phyloP scores from a whole-genome alignment of 1,284 basidiomycete species.

The Puccinia horiana region DNA sequence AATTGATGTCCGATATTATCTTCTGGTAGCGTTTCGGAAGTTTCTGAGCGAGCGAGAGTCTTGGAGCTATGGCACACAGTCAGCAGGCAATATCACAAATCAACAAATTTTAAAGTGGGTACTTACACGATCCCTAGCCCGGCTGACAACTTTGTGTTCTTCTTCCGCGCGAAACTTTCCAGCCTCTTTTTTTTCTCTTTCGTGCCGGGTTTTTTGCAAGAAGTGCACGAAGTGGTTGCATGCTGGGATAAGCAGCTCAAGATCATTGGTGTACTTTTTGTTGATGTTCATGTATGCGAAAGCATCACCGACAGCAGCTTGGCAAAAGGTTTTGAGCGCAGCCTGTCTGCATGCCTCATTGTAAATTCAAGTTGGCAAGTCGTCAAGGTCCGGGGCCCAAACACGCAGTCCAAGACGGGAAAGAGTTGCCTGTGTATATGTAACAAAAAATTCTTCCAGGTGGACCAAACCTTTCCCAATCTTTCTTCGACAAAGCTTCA shows the following conservation, averaged over 20 bases:
- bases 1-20: background rate
- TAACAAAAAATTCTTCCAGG: conserved; percentile 25
- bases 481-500: background rate
- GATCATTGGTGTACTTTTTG: background rate
- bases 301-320: conserved; percentile 10
- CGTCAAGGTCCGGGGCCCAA: conserved; percentile 34
- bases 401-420: conserved; percentile 8
- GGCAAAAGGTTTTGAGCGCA: conserved; percentile 24
- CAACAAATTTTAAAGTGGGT: no score
- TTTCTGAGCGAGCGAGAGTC: background rate
- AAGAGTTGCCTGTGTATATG: conserved; percentile 13
- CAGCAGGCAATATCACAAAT: no score
- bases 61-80: background rate
- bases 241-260: background rate
- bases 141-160: conserved; percentile 11
- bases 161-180: background rate
- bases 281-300: conserved; percentile 39
- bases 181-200: background rate
- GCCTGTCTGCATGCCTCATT: conserved; percentile 26
- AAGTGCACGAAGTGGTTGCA: conserved; percentile 45
- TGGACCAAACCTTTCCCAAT: conserved; percentile 19
- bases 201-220: background rate
- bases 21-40: conserved; percentile 29
- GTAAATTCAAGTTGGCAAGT: background rate
- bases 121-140: conserved; percentile 11